A percentile compares a stretch with the other conserved stretches of the same genome.
Evolutionary conservation across 2,329 filamentous ascomycete species (phyloP).

Genomic region (Aspergillus pseudonomiae): DNA sequence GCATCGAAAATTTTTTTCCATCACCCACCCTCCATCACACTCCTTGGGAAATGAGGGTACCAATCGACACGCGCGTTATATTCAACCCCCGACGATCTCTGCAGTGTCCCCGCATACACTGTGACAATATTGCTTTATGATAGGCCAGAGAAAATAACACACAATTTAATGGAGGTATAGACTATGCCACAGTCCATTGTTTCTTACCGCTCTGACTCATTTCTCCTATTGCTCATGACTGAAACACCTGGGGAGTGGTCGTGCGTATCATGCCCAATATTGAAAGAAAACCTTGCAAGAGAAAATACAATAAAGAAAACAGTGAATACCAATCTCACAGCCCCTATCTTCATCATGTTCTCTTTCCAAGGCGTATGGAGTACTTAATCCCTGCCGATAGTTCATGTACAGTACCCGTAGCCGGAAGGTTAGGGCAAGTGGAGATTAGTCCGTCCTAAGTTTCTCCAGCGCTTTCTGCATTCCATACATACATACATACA

Average conservation of each 20-base stretch:
- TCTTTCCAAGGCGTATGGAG: background rate
- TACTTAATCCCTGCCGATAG: background rate
- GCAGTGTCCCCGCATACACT: background rate
- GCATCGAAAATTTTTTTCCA: background rate
- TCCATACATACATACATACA: background rate
- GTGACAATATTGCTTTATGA: background rate
- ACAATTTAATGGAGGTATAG: background rate
- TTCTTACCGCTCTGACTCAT: conserved; percentile 3
- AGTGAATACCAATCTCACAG: too few relatives aligned
- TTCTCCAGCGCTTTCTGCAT: background rate
- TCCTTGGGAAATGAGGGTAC: background rate
- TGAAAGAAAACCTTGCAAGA: too few relatives aligned
- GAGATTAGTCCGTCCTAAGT: background rate
- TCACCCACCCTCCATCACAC: conserved; percentile 2
- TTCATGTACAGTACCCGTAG: background rate
- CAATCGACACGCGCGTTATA: background rate
- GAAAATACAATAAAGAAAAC: background rate
- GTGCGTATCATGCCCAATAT: background rate
- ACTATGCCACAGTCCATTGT: background rate
- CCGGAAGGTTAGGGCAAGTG: background rate
- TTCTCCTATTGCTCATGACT: background rate
- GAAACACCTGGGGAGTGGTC: background rate
- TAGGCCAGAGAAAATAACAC: background rate
- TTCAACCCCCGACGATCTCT: conserved; percentile 3
- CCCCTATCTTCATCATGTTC: background rate